These are phyloP conservation scores for Monosporozyma yasuniensis DNA, from an alignment of 805 yeast genomes.

Conservation along the genomic window DNA sequence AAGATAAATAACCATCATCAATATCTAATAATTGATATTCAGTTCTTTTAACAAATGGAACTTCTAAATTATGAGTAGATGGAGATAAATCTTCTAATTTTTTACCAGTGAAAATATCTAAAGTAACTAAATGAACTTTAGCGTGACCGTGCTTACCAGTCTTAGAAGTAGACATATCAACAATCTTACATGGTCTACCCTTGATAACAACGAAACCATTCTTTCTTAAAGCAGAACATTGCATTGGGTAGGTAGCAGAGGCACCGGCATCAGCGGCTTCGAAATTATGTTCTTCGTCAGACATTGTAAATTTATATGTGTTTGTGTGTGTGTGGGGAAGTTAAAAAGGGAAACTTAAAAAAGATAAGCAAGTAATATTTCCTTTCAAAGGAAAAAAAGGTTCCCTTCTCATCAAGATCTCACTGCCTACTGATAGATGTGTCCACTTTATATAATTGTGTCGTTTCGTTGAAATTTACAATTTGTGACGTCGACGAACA, in stretches of 20 bases:
- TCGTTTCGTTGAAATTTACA: no score
- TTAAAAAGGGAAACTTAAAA: not conserved
- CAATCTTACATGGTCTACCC: constrained; percentile 99
- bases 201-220: constrained; percentile 98
- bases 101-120: constrained; percentile 98
- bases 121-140: constrained; percentile 98
- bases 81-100: constrained; percentile 99
- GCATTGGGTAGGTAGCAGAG: constrained; percentile 96
- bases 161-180: constrained; percentile 99
- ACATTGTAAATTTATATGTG: constrained; percentile 16
- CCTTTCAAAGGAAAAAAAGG: not conserved
- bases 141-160: constrained; percentile 99
- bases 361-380: not conserved
- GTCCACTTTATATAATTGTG: not conserved
- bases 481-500: not conserved
- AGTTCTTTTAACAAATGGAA: constrained; percentile 91
- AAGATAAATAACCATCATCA: constrained; percentile 94
- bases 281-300: constrained; percentile 70
- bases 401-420: not conserved
- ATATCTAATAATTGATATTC: constrained; percentile 97
- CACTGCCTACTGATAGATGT: no score
- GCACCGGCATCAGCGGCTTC: constrained; percentile 99
- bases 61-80: constrained; percentile 99
- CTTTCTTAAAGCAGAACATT: constrained; percentile 99
- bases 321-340: not conserved